Base-by-base conservation (phyloP, 116 monocot genomes). In the Posidonia oceanica region DNA sequence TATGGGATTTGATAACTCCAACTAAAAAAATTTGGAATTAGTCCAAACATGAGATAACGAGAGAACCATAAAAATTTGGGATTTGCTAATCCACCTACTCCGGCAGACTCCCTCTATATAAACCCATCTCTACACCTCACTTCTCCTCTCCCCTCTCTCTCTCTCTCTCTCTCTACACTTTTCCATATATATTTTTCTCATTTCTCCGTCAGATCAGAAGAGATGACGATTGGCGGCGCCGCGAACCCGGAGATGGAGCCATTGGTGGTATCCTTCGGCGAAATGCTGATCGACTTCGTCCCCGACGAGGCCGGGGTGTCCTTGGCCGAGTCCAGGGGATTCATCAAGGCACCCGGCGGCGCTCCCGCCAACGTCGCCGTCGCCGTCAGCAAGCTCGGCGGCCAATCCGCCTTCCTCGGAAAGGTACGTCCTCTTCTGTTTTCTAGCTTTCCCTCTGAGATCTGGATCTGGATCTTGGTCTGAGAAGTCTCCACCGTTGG, bases 201-300 rank as follows among this genome's bases (percentile, higher is more conserved):
- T 16, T 11, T 36, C 36, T 66, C 12, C 38, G n/a, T 18, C 12
- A 13, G 51, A 20, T 39, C 52, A 13, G 48, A 15, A 22, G 68
- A 71, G 68, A 79, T 76, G 76, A 48, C 62, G 61, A 67, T 53
- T 18, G 61, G 67, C 15, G 60, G 20, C 6, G 21, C 22, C 6
- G 44, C 6, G 14, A 52, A 3, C 14, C 41, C 60, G 16, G 69
- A 37, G 48, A 37, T 38, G 29, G 69, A 57, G 64, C 72, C 67
- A 0, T 62, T 83, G 54, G 80, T 87, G 37, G 87, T 83, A 14
- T 69, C 69, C 16, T 83, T 87, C 60, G 87, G 90, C 0, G 90
- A 90, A 75, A 86, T 86, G 90, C 78, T 90, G 52, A 90, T 90
- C 77, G 90, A 90, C 68, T 86, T 90, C 74, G 86, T 90, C 40